Evolutionary conservation across 352 stramenopile genomes (phyloP).

Genomic region (Globisporangium iwayamae): DNA sequence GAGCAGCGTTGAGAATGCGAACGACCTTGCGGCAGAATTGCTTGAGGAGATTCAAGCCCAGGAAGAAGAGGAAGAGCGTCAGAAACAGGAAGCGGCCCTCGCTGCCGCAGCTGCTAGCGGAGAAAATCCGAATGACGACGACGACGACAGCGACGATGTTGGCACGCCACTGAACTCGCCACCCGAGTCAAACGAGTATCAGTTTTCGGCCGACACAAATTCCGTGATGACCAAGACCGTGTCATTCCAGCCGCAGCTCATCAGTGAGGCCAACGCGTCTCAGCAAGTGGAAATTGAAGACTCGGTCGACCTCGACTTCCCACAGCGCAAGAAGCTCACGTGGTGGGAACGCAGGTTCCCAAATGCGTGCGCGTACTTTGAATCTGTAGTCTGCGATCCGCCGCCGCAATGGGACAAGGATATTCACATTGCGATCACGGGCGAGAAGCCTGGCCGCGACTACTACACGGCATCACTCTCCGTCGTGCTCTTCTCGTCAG

Average conservation of each 20-base stretch:
- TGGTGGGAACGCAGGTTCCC: conserved; percentile 56
- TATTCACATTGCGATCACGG: conserved; percentile 76
- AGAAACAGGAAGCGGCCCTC: conserved; percentile 16
- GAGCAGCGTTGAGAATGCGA: conserved; percentile 27
- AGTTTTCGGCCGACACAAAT: conserved; percentile 5
- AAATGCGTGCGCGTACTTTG: conserved; percentile 50
- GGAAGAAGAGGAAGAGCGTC: conserved; percentile 35
- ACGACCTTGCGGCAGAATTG: conserved; percentile 43
- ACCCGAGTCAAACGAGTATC: conserved; percentile 12
- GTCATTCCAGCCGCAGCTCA: conserved; percentile 9
- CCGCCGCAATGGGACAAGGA: conserved; percentile 83
- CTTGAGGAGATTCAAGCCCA: conserved; percentile 46
- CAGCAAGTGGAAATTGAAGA: conserved; percentile 73
- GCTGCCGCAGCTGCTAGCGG: conserved; percentile 13
- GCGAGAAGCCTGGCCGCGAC: conserved; percentile 74
- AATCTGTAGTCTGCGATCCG: conserved; percentile 55
- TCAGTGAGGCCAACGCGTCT: conserved; percentile 30
- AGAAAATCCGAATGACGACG: not conserved
- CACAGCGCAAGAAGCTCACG: conserved; percentile 43
- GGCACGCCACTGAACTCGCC: conserved; percentile 17
- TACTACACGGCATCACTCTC: conserved; percentile 70
- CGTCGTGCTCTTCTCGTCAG: conserved; percentile 53
- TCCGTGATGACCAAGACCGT: conserved; percentile 16
- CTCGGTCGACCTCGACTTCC: conserved; percentile 30
- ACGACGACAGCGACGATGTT: conserved; percentile 14